Percentiles rank a stretch among this genome's conserved stretches.
phyloP scores from a whole-genome alignment of 139 green algal species.

The Desmodesmus armatus region DNA sequence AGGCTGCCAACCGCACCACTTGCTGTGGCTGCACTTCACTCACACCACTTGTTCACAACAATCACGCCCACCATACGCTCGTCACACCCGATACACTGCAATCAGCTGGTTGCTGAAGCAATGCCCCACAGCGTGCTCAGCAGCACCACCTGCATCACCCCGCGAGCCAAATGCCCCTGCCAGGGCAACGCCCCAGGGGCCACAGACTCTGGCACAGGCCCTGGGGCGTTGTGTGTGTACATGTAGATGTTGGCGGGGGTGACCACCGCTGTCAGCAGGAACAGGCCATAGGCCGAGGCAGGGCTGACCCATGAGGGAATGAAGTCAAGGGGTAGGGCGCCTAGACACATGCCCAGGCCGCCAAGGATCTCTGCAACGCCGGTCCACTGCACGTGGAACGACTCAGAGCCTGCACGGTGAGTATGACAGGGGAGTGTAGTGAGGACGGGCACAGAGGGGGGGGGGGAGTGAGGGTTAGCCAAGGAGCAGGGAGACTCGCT shows the following conservation, averaged over 20 bases:
- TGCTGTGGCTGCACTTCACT: too few relatives aligned
- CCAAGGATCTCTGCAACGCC: constrained; percentile 64
- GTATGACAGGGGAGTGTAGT: too few relatives aligned
- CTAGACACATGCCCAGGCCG: constrained; percentile 50
- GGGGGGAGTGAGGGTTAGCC: too few relatives aligned
- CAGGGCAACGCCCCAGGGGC: constrained; percentile 12
- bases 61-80: too few relatives aligned
- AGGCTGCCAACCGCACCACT: too few relatives aligned
- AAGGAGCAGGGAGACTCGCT: too few relatives aligned
- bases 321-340: constrained; percentile 34
- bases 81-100: too few relatives aligned
- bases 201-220: constrained; percentile 47
- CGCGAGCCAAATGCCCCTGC: not conserved
- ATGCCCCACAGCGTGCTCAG: constrained; percentile 34
- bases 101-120: constrained; percentile 23
- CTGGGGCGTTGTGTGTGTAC: constrained; percentile 61
- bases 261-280: constrained; percentile 44
- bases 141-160: constrained; percentile 44
- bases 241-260: constrained; percentile 68
- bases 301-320: constrained; percentile 45
- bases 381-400: constrained; percentile 65
- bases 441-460: too few relatives aligned
- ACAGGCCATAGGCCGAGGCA: constrained; percentile 45
- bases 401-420: too few relatives aligned
- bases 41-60: too few relatives aligned